A percentile compares a stretch with the other conserved stretches of the same genome.
These are phyloP conservation scores for Citropsis articulata DNA, from an alignment of 345 rosid species.

Conservation along the genomic window DNA sequence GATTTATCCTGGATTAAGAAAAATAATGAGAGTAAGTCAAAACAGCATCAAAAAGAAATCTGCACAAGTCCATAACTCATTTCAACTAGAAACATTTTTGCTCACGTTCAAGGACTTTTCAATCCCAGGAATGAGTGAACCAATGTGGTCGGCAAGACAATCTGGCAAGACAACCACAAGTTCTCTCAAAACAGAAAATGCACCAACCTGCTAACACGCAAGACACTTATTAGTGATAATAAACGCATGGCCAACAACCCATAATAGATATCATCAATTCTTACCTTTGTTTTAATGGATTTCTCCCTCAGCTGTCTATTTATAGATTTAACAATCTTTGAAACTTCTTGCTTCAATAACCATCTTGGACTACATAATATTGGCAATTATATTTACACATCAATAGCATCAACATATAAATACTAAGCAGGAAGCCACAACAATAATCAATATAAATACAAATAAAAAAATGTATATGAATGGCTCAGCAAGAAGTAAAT, in stretches of 20 bases:
- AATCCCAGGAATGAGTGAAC: constrained; percentile 96
- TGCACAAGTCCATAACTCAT: neutral
- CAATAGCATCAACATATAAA: neutral
- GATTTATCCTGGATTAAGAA: constrained; percentile 76
- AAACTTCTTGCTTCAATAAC: constrained; percentile 94
- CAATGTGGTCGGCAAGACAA: constrained; percentile 93
- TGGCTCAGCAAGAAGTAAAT: neutral
- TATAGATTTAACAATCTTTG: constrained; percentile 93
- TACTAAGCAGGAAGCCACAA: constrained; percentile 4
- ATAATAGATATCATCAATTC: constrained; percentile 1
- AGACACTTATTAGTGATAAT: constrained; percentile 6
- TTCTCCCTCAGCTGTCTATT: constrained; percentile 92
- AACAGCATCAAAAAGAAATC: constrained; percentile 8
- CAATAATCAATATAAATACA: constrained; percentile 5
- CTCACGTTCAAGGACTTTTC: constrained; percentile 91
- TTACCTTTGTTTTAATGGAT: constrained; percentile 96
- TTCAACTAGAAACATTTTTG: constrained; percentile 16
- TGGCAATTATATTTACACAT: constrained; percentile 8
- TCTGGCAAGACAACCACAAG: constrained; percentile 98
- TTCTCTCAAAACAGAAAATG: constrained; percentile 93
- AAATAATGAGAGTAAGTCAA: constrained; percentile 6
- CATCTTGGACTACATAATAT: constrained; percentile 73
- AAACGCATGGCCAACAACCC: constrained; percentile 10
- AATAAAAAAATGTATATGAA: neutral
- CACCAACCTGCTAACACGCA: constrained; percentile 72